These are phyloP conservation scores for Tetradesmus lagerheimii DNA, from an alignment of 139 green algal species.

Conservation along the genomic window DNA sequence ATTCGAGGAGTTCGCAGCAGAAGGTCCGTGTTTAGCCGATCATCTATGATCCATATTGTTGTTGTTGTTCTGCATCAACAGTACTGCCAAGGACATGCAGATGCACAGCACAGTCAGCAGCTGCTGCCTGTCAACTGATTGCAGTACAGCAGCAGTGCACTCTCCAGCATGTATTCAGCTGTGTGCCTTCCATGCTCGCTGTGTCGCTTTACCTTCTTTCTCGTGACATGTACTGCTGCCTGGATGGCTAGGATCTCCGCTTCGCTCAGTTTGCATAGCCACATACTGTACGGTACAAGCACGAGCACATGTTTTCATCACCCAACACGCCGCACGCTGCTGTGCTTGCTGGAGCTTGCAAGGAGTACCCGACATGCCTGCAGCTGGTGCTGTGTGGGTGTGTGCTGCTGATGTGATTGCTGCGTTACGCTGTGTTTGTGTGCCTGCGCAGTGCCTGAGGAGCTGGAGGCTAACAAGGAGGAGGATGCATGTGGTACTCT, in stretches of 20 bases:
- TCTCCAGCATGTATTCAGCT: too few relatives aligned
- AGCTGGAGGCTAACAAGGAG: background rate
- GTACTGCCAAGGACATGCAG: background rate
- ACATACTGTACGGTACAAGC: too few relatives aligned
- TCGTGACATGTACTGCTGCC: background rate
- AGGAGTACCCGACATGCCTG: too few relatives aligned
- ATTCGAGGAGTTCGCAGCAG: conserved; percentile 37
- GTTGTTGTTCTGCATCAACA: background rate
- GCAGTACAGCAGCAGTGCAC: background rate
- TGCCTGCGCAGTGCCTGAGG: background rate
- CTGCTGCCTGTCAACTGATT: background rate
- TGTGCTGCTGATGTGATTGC: too few relatives aligned
- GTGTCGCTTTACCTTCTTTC: background rate
- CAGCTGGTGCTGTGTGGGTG: too few relatives aligned
- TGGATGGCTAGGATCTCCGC: too few relatives aligned
- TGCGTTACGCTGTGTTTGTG: too few relatives aligned
- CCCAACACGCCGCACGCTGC: background rate
- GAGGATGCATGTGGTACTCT: background rate
- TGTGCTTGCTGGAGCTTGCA: background rate
- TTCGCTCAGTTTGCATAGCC: too few relatives aligned
- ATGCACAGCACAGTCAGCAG: background rate
- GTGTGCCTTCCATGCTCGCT: background rate
- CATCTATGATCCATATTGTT: background rate
- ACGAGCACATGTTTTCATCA: too few relatives aligned
- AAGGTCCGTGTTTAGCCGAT: background rate